phyloP scores from a whole-genome alignment of 495 filamentous ascomycete genomes.

The Xylaria venustula region DNA sequence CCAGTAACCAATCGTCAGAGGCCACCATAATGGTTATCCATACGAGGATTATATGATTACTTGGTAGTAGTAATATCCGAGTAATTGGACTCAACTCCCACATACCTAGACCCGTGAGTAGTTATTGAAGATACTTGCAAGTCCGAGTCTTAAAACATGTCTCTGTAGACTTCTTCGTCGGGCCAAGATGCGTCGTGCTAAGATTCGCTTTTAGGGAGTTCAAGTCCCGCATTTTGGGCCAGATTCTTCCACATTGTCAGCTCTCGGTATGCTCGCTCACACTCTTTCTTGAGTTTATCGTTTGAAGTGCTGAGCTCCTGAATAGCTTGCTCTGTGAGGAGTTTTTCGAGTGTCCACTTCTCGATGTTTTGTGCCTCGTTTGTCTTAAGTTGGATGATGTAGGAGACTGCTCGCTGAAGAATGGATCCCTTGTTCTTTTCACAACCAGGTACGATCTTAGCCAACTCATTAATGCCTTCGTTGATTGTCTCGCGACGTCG shows the following conservation, averaged over 20 bases:
- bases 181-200: neutral
- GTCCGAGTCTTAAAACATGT: too few relatives aligned
- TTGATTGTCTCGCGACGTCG: conserved; percentile 98
- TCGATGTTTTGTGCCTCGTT: conserved; percentile 91
- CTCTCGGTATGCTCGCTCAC: conserved; percentile 70
- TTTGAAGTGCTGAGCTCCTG: conserved; percentile 82
- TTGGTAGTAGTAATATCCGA: neutral
- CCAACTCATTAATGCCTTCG: conserved; percentile 96
- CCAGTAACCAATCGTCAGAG: neutral
- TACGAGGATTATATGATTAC: conserved; percentile 7
- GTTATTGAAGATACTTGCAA: too few relatives aligned
- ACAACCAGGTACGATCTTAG: conserved; percentile 95
- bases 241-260: conserved; percentile 82
- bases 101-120: neutral
- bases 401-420: conserved; percentile 87
- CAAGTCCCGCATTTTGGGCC: conserved; percentile 72
- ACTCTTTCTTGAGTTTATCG: conserved; percentile 83
- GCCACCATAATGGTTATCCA: neutral
- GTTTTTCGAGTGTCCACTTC: conserved; percentile 95
- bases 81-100: neutral
- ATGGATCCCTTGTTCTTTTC: conserved; percentile 99
- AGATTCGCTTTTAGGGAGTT: conserved; percentile 44
- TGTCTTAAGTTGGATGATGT: conserved; percentile 91
- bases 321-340: conserved; percentile 92
- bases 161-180: too few relatives aligned